Evolutionary conservation across 2,329 filamentous ascomycete species (phyloP).

Genomic region (Ascochyta koolunga): DNA sequence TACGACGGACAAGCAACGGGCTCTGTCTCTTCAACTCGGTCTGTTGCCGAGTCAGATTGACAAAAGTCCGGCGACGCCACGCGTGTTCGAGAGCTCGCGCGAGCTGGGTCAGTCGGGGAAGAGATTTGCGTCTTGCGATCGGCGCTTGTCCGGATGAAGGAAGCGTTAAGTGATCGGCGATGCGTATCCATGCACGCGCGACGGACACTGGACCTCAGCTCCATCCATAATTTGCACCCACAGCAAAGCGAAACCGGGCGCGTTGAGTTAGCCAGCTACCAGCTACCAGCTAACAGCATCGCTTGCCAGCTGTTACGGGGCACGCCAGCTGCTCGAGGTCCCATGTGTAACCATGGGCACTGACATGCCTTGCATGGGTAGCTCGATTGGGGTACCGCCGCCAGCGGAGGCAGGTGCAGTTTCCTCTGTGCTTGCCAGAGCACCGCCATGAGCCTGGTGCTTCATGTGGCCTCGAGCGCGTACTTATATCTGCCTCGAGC

Average conservation of each 20-base stretch:
- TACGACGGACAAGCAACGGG: conserved; percentile 6
- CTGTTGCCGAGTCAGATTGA: background rate
- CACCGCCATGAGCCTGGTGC: conserved; percentile 1
- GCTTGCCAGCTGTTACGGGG: conserved; percentile 7
- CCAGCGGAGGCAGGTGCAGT: conserved; percentile 5
- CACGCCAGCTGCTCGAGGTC: conserved; percentile 20
- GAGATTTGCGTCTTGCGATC: conserved; percentile 18
- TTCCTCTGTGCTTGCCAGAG: conserved; percentile 8
- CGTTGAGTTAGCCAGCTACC: background rate
- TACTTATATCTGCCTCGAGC: conserved; percentile 13
- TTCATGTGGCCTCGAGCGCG: background rate
- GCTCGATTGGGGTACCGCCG: conserved; percentile 15
- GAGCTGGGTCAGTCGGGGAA: conserved; percentile 3
- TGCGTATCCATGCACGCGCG: conserved; percentile 13
- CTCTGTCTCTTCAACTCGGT: conserved; percentile 11
- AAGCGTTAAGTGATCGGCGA: conserved; percentile 27
- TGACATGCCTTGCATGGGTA: conserved; percentile 18
- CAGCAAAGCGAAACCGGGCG: background rate
- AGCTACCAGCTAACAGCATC: no score
- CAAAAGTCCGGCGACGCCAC: conserved; percentile 5
- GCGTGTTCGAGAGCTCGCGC: background rate
- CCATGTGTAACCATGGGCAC: conserved; percentile 25
- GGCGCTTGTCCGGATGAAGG: conserved; percentile 15
- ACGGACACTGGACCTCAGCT: conserved; percentile 12
- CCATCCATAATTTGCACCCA: conserved; percentile 2